These are phyloP conservation scores for Seiridium cupressi DNA, from an alignment of 2,329 filamentous ascomycete species.

Conservation along the genomic window DNA sequence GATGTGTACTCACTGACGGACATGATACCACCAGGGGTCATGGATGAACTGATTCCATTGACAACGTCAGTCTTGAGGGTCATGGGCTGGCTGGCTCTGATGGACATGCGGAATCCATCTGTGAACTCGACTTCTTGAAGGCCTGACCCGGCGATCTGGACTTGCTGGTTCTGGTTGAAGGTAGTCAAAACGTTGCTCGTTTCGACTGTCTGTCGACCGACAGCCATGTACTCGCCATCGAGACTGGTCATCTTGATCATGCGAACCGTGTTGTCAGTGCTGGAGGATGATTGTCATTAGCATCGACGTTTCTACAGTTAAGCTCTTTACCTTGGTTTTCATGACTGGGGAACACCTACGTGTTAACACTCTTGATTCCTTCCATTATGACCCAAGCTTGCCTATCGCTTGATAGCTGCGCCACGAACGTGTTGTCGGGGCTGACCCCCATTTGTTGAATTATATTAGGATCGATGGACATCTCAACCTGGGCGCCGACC, in stretches of 20 bases:
- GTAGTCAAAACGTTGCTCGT: slow-evolving; percentile 15
- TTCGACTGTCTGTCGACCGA: slow-evolving; percentile 17
- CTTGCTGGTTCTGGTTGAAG: slow-evolving; percentile 15
- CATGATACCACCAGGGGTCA: slow-evolving; percentile 17
- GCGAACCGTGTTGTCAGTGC: slow-evolving; percentile 18
- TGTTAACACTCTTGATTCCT: slow-evolving; percentile 16
- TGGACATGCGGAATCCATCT: slow-evolving; percentile 20
- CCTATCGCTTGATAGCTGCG: slow-evolving; percentile 16
- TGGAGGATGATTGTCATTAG: neutral
- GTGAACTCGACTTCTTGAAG: slow-evolving; percentile 20
- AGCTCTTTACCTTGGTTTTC: too few species aligned
- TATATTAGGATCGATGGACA: slow-evolving; percentile 17
- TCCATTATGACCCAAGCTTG: slow-evolving; percentile 20
- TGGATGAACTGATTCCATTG: slow-evolving; percentile 18
- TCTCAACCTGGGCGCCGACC: slow-evolving; percentile 17
- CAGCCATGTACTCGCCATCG: slow-evolving; percentile 18
- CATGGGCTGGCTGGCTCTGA: slow-evolving; percentile 19
- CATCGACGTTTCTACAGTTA: neutral
- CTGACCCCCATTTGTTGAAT: slow-evolving; percentile 15
- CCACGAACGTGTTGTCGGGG: slow-evolving; percentile 18
- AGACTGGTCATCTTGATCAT: slow-evolving; percentile 19
- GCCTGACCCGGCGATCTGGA: slow-evolving; percentile 16
- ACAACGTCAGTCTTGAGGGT: slow-evolving; percentile 17
- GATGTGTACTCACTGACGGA: slow-evolving; percentile 14
- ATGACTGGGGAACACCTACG: neutral